Base-by-base conservation (phyloP, 2,329 filamentous ascomycete species). In the Pseudocercospora eumusae region DNA sequence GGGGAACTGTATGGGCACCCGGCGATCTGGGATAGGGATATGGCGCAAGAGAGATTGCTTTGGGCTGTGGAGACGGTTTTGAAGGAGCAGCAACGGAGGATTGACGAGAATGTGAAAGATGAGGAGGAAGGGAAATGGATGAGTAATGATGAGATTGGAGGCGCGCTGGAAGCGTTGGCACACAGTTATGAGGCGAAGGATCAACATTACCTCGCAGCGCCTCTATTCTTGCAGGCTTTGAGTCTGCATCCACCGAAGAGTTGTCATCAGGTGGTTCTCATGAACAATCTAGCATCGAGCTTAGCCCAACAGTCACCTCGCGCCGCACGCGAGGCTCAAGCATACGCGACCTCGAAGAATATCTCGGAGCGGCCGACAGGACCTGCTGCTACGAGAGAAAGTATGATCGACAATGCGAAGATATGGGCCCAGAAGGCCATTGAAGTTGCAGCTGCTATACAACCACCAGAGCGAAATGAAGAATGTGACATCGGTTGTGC, bases 401-500 rank as follows among this genome's bases (percentile, higher is more conserved):
- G 84, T 9, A 84, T 90, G 60, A 80, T 95, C 42, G 82, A 86
- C 36, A 87, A 90, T 59, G 91, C 90, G 5, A 83, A 84, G 36
- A 84, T 86, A 67, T 97, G 93, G 93, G 90, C 91, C 5, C 79
- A 84, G 56, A 93, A 93, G 72, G 90, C 92, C 2, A 78, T 93
- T 33, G 80, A 82, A 21, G 84, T 92, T 60, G 86, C 88, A 1
- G 81, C 81, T 7, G 83, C 85, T 27, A 88, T 96, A 45, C 77
- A 82, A 59, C 84, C 87, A 3, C 85, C 89, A 0, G 79, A 86
- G 3, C 82, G 91, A 44, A 90, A 86, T 2, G 82, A 88, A 55
- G 91, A 96, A 72, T 97, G 93, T 72, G 92, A 96, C 74, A 76
- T 89, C 60, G 91, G 89, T 1, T 97, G 93, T 71, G 89, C 89